Evolutionary conservation across 345 rosid species (phyloP).

Genomic region (Geranium brycei): DNA sequence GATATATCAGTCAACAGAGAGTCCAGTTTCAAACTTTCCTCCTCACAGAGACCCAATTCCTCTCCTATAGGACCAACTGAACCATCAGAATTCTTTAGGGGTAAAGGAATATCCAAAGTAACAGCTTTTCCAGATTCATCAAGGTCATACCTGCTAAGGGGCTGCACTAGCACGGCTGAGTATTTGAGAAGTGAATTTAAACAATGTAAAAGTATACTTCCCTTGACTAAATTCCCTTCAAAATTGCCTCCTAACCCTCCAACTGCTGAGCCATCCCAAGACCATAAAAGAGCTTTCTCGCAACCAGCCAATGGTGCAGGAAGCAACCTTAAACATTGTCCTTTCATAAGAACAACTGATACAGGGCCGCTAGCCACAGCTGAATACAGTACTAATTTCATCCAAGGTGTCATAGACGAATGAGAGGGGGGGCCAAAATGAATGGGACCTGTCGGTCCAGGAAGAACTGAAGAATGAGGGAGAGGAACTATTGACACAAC

Average conservation of each 20-base stretch:
- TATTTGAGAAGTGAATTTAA: conserved; percentile 80
- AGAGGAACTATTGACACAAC: conserved; percentile 81
- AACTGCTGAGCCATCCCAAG: conserved; percentile 91
- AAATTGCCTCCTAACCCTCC: conserved; percentile 91
- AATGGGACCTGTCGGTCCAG: conserved; percentile 84
- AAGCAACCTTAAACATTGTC: conserved; percentile 84
- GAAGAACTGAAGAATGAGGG: conserved; percentile 84
- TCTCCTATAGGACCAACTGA: conserved; percentile 53
- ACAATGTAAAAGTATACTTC: conserved; percentile 68
- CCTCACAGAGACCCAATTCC: conserved; percentile 56
- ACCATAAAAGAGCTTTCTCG: conserved; percentile 94
- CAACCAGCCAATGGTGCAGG: conserved; percentile 97
- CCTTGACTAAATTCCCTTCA: conserved; percentile 92
- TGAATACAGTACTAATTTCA: conserved; percentile 81
- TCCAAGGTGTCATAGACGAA: conserved; percentile 92
- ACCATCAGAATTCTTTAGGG: conserved; percentile 69
- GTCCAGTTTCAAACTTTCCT: conserved; percentile 52
- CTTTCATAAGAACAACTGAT: conserved; percentile 92
- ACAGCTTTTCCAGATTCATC: conserved; percentile 62
- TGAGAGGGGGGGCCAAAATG: conserved; percentile 95
- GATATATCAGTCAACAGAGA: conserved; percentile 47
- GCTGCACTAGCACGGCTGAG: conserved; percentile 85
- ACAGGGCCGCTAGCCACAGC: conserved; percentile 71
- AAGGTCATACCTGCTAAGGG: conserved; percentile 73
- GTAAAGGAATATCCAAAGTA: conserved; percentile 83